Evolutionary conservation across 495 filamentous ascomycete genomes (phyloP), one percentile per base, ranked within the genome.

Genomic region (Parathielavia hyrcaniae): DNA sequence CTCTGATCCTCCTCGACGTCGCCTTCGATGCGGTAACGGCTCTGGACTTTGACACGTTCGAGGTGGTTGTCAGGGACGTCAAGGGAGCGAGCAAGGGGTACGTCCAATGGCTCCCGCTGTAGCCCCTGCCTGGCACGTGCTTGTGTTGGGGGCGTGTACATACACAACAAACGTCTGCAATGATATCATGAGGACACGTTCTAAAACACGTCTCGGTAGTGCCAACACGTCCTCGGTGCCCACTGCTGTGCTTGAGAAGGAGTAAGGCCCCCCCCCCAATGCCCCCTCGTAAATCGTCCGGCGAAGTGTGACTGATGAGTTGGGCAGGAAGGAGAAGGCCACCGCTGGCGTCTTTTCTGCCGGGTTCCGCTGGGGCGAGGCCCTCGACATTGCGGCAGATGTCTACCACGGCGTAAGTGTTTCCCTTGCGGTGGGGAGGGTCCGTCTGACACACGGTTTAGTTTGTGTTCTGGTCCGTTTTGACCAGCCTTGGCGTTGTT

Each of bases 51-150:
- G 81, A 86, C 41, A 84, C 83, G 23, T 87, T 99, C 68, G 92
- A 99, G 69, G 72, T 99, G 60, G 82, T 91, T 65, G 78, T 99
- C 56, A 86, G 81, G 71, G 93, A 99, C 78, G 79, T 89, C 41
- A 91, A 91, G 73, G 91, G 93, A 52, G 74, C 85, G 66, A 91
- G 87, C 76, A 93, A 92, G 91, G 95, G 93, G 95, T 99, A 99
- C 85, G 95, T 97, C 80, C 83, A 85, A 72, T 89, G 89, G 90
- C 90, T 97, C 81, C 95, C 95, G 62, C 88, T 85, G 79, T 98
- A 78, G 67, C 66, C 58, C 62, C 45, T 36, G 52, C 38, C 36
- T 43, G 41, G 66, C 70, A 32, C 52, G 38, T 62, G 50, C 59
- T 59, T 19, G 46, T 38, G 38, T n/a, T 30, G 26, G 36, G 55